Evolutionary conservation across 2,329 filamentous ascomycete genomes (phyloP), one percentile per base, ranked within the genome.

Genomic region (Fusarium sterilihyphosum): DNA sequence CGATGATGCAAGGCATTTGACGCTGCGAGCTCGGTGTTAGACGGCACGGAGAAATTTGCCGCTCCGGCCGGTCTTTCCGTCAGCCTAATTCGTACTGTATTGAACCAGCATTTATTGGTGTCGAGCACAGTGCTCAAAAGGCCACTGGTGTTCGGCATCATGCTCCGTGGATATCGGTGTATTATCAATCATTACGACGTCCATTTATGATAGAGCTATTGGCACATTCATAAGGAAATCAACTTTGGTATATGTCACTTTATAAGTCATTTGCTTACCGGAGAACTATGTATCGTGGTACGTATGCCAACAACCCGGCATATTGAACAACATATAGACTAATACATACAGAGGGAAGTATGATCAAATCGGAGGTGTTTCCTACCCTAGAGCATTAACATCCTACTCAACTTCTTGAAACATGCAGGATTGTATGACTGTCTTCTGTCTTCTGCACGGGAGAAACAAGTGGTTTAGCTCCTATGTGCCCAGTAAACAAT

Each of bases 1-100:
- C 66, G 71, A 76, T 81, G 79, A 80, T 80, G 79, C 78, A 78
- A 78, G 73, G 62, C 73, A 72, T 73, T 70, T 74, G 71, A 52
- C 50, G 61, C 73, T 72, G 66, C 67, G 60, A 63, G 70, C 73
- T 81, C 80, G 79, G 80, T 81, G 76, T 79, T 81, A 80, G 80
- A 78, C 80, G 80, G 80, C 37, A 75, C 80, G 80, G 80, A 81
- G 79, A 81, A 81, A 79, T 79, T 78, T 77, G 75, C 77, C 77
- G 77, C 67, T 74, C 77, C 77, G 77, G 69, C 61, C 77, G 75
- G 74, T 18, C 62, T 50, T 73, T 66, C 57, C 57, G 47, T 40
- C 8, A 17, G 1, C 0, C 6, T 2, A 46, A 12, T 65, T 62
- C 24, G 17, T 60, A 74, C 72, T 72, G 72, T 74, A 18, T 0